Percentiles rank a stretch among this genome's conserved stretches.
Conservation (phyloP, 116 monocot genomes). For the Phalaenopsis hybrid region DNA sequence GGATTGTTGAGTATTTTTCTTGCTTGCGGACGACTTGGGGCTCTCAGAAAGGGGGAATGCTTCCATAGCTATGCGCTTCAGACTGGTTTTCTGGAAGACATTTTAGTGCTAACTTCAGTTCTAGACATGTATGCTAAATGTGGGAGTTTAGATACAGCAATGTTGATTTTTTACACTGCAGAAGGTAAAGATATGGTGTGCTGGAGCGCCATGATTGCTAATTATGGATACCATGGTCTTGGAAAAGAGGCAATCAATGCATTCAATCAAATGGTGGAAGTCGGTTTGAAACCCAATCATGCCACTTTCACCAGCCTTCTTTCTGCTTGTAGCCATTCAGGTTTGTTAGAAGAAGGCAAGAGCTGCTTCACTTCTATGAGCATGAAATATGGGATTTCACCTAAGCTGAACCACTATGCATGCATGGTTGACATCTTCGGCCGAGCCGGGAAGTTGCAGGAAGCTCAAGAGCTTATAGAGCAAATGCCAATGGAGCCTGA, state of each 20-base stretch:
- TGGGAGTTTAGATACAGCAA: conserved; percentile 34
- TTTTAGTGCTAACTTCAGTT: conserved; percentile 36
- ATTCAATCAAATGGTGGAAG: conserved; percentile 38
- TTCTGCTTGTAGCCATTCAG: conserved; percentile 62
- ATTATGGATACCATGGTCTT: conserved; percentile 51
- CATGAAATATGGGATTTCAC: conserved; percentile 18
- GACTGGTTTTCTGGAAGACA: conserved; percentile 26
- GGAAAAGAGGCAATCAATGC: conserved; percentile 22
- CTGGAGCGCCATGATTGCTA: conserved; percentile 67
- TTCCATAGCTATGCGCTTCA: conserved; percentile 25
- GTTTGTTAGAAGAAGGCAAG: conserved; percentile 36
- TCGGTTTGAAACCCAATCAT: conserved; percentile 33
- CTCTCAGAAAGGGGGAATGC: conserved; percentile 29
- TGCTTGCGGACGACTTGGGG: conserved; percentile 42
- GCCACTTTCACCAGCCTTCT: conserved; percentile 56
- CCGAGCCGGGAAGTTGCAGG: conserved; percentile 40
- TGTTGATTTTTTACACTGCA: conserved; percentile 31
- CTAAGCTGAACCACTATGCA: conserved; percentile 41
- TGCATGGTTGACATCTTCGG: conserved; percentile 61
- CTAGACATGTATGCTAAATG: conserved; percentile 69
- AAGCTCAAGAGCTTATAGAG: conserved; percentile 25
- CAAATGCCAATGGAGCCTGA: conserved; percentile 37
- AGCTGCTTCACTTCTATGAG: conserved; percentile 41
- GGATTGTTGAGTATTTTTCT: conserved; percentile 35
- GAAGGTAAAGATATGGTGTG: conserved; percentile 43